Evolutionary conservation across 176 grass and related monocot genomes (phyloP), one percentile per base, ranked within the genome.

Genomic region (Carex parvula): DNA sequence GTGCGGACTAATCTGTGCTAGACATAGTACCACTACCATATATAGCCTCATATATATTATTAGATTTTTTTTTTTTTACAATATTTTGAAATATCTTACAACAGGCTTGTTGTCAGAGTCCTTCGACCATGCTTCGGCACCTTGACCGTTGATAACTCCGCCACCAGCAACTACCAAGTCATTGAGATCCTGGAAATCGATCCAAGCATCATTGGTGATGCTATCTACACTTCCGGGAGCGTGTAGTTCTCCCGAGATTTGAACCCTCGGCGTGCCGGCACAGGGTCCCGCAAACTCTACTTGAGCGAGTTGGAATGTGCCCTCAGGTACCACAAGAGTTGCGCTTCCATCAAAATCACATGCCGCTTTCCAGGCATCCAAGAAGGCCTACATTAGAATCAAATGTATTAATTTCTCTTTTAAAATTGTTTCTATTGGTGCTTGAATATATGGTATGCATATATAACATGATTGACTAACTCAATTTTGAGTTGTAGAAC

Each of bases 121-220:
- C 32, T 52, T 15, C 4, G 59, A 75, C 88, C 84, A 86, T 13
- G 79, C 48, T 21, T 85, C 77, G 6, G 66, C 54, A 24, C 88
- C 88, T 56, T 89, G 84, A 59, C 84, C 84, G 24, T 89, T 44
- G 44, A 89, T 44, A 24, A 61, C 53, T 2, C 88, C 84, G 5
- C 39, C 87, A 42, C 83, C 87, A 18, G 63, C 39, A 80, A 86
- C 79, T 16, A 65, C 63, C 26, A 89, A 58, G 29, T 56, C 79
- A 17, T 86, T 2, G 15, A 89, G 58, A 20, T 58, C 17, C 15
- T 70, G 29, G 66, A 85, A 89, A 70, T 86, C 67, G 29, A 89
- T 83, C 88, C 88, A 89, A 35, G 17, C 53, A 3, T 70, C 57
- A 17, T 59, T 32, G 13, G 18, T 2, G 76, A 81, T 67, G 83